Conservation (phyloP, 441 rosid species). For the Gossypium davidsonii region DNA sequence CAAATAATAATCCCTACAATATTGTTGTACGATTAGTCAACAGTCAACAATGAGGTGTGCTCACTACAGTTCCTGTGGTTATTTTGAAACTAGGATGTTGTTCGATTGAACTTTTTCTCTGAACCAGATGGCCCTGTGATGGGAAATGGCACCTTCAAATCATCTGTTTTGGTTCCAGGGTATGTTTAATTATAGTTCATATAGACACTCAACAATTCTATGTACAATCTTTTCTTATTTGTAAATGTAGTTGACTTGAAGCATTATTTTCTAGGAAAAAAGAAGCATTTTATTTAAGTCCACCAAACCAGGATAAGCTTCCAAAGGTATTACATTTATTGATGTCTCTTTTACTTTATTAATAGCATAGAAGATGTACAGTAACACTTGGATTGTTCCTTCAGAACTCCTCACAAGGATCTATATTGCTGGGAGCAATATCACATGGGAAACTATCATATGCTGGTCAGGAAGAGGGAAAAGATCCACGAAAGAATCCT, state of each 20-base stretch:
- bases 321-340: constrained; percentile 58
- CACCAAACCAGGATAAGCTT: constrained; percentile 76
- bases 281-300: constrained; percentile 85
- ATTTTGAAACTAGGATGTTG: constrained; percentile 44
- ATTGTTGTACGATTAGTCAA: too few relatives aligned
- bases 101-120: constrained; percentile 69
- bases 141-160: constrained; percentile 80
- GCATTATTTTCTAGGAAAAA: constrained; percentile 46
- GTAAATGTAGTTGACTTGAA: constrained; percentile 10
- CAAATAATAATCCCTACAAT: too few relatives aligned
- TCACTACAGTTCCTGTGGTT: constrained; percentile 4
- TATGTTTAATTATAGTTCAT: constrained; percentile 25
- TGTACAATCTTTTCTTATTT: background rate
- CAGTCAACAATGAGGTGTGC: background rate
- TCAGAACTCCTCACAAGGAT: constrained; percentile 82
- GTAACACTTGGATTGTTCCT: constrained; percentile 15
- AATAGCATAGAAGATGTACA: background rate
- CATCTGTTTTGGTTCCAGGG: constrained; percentile 86
- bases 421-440: constrained; percentile 69
- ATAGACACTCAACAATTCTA: background rate
- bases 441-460: constrained; percentile 68
- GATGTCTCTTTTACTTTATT: background rate
- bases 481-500: constrained; percentile 61
- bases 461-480: constrained; percentile 31
- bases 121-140: constrained; percentile 92